Evolutionary conservation across 345 rosid species (phyloP).

Genomic region (Gossypium sturtianum): DNA sequence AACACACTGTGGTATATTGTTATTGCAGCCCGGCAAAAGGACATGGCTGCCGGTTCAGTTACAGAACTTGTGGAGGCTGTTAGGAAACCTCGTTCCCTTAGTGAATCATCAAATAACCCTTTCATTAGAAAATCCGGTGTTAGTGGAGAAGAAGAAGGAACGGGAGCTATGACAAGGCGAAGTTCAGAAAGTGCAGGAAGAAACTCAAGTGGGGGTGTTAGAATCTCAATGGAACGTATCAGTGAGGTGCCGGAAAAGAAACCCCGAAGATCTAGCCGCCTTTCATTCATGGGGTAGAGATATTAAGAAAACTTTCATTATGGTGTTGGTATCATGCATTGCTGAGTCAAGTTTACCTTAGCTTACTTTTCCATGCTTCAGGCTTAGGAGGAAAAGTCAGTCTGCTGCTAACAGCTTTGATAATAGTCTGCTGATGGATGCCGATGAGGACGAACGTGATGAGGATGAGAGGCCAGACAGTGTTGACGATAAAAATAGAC

Average conservation of each 20-base stretch:
- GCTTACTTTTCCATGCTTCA: conserved; percentile 9
- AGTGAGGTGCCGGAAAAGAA: conserved; percentile 70
- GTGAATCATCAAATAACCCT: conserved; percentile 61
- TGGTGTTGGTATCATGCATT: neutral
- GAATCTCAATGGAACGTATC: conserved; percentile 70
- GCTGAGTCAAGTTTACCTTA: neutral
- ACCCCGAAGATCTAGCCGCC: conserved; percentile 54
- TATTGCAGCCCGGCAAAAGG: conserved; percentile 78
- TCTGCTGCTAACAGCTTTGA: conserved; percentile 39
- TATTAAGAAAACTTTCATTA: neutral
- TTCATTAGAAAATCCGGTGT: conserved; percentile 40
- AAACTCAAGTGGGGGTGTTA: conserved; percentile 32
- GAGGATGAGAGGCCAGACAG: conserved; percentile 65
- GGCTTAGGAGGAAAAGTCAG: conserved; percentile 47
- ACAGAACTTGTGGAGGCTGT: conserved; percentile 84
- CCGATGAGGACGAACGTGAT: conserved; percentile 36
- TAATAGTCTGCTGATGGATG: conserved; percentile 27
- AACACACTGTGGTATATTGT: neutral
- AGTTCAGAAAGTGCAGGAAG: conserved; percentile 47
- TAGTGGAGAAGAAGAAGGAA: conserved; percentile 33
- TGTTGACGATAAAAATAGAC: conserved; percentile 72
- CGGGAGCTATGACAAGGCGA: conserved; percentile 36
- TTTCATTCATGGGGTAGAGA: conserved; percentile 72
- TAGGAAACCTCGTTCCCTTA: conserved; percentile 71
- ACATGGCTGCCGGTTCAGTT: conserved; percentile 61